Evolutionary conservation across 2,329 filamentous ascomycete genomes (phyloP), one percentile per base, ranked within the genome.

Genomic region (Fusarium annulatum): DNA sequence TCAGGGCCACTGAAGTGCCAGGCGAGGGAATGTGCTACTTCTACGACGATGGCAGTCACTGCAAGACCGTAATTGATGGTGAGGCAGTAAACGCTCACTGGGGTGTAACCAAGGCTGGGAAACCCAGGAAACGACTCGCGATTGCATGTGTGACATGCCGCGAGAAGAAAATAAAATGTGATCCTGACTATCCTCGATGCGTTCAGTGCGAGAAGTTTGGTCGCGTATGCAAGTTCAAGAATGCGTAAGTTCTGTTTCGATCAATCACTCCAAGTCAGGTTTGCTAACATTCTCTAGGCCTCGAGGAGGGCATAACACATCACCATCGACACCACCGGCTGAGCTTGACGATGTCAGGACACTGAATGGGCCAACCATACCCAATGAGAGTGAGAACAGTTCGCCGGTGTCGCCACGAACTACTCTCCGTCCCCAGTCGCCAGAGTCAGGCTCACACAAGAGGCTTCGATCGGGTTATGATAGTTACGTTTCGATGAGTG

Each of bases 101-200:
- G 95, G 95, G 95, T 21, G 91, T 97, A 15, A 97, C 95, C 41
- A 97, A 97, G 83, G 95, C 95, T 5, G 95, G 95, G 19, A 97
- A 97, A 84, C 95, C 95, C 53, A 90, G 95, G 75, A 98, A 98
- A 84, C 89, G 95, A 64, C 87, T 97, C 64, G 95, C 95, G 30
- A 95, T 97, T 80, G 94, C 94, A n/a, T 98, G 95, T 80, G 88
- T 97, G 66, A 96, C 94, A 18, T 98, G 95, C 81, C 90, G 95
- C 57, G 95, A 97, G 84, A 98, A 97, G 90, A 98, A 97, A 87
- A 97, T 98, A 84, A 97, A 97, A 82, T 98, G 95, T 79, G 94
- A 97, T 74, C 95, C 95, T 3, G 94, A 95, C 76, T 92, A 90
- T 73, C 93, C 93, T 43, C 94, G 94, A 76, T 98, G 95, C 77